Conservation (phyloP, 2,329 filamentous ascomycete species). For the Oidium heveae region DNA sequence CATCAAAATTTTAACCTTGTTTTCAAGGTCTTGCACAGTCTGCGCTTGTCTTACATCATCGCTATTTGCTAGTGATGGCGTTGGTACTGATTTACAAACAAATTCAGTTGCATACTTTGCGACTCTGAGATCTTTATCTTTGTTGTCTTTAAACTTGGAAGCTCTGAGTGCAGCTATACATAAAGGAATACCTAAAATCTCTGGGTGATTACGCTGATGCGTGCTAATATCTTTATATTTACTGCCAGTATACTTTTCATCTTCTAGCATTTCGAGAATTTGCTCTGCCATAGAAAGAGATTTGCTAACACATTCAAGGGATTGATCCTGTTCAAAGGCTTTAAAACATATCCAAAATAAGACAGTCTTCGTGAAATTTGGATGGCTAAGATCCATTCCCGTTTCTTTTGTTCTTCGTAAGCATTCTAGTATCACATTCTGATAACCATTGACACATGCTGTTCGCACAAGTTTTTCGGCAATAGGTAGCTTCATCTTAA, state of each 20-base stretch:
- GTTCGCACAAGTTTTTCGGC: slow-evolving; percentile 4
- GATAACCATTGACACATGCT: slow-evolving; percentile 4
- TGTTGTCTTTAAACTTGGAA: slow-evolving; percentile 14
- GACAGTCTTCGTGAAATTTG: slow-evolving; percentile 4
- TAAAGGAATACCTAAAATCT: slow-evolving; percentile 18
- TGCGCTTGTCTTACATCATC: not conserved
- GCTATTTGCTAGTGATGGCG: slow-evolving; percentile 3
- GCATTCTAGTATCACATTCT: slow-evolving; percentile 12
- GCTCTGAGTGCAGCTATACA: slow-evolving; percentile 20
- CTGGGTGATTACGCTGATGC: slow-evolving; percentile 17
- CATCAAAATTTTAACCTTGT: slow-evolving; percentile 1
- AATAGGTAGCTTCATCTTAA: not conserved
- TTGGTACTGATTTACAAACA: not conserved
- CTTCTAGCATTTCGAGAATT: slow-evolving; percentile 11
- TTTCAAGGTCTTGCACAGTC: slow-evolving; percentile 3
- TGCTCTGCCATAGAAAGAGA: slow-evolving; percentile 12
- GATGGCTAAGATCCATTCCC: slow-evolving; percentile 8
- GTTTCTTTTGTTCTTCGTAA: slow-evolving; percentile 10
- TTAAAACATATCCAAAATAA: slow-evolving; percentile 7
- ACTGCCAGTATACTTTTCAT: slow-evolving; percentile 7
- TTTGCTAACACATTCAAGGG: slow-evolving; percentile 7
- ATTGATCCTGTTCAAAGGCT: slow-evolving; percentile 7
- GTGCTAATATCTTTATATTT: slow-evolving; percentile 2
- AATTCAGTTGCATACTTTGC: slow-evolving; percentile 15
- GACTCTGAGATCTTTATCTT: slow-evolving; percentile 18